Conservation (phyloP, 371 early-diverging fungal species). For the Lichtheimia ramosa region DNA sequence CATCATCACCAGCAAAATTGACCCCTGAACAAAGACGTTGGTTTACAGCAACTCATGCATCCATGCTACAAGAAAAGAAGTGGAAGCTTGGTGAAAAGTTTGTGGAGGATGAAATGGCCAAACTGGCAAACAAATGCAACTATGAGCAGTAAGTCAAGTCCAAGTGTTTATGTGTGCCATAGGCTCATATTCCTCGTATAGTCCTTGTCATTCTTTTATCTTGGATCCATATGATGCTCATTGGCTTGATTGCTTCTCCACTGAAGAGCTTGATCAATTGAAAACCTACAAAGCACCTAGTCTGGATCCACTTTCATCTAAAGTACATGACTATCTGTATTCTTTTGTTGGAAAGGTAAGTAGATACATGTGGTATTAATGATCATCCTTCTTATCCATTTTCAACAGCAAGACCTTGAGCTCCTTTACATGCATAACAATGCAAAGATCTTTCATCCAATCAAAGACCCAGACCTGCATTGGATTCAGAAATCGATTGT, state of each 20-base stretch:
- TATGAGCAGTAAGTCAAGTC: constrained; percentile 4
- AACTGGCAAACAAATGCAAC: not conserved
- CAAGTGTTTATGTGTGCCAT: not conserved
- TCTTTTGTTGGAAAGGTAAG: not conserved
- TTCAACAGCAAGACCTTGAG: not conserved
- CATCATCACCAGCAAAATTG: no score
- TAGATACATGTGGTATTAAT: not conserved
- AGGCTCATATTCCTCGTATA: not conserved
- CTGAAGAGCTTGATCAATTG: not conserved
- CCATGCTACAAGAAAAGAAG: not conserved
- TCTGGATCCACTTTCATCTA: not conserved
- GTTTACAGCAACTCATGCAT: not conserved
- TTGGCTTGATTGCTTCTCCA: constrained; percentile 3
- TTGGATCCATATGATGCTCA: not conserved
- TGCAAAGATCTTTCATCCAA: not conserved
- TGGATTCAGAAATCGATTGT: not conserved
- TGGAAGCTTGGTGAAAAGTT: not conserved
- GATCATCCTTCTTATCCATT: not conserved
- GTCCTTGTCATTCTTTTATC: constrained; percentile 4
- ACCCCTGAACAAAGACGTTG: no score
- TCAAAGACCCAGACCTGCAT: not conserved
- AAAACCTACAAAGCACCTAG: not conserved
- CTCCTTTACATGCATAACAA: not conserved
- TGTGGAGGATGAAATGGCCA: constrained; percentile 3
- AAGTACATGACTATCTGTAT: not conserved